These are phyloP conservation scores for Gelatoporia subvermispora DNA, from an alignment of 768 basidiomycete genomes.

Conservation along the genomic window DNA sequence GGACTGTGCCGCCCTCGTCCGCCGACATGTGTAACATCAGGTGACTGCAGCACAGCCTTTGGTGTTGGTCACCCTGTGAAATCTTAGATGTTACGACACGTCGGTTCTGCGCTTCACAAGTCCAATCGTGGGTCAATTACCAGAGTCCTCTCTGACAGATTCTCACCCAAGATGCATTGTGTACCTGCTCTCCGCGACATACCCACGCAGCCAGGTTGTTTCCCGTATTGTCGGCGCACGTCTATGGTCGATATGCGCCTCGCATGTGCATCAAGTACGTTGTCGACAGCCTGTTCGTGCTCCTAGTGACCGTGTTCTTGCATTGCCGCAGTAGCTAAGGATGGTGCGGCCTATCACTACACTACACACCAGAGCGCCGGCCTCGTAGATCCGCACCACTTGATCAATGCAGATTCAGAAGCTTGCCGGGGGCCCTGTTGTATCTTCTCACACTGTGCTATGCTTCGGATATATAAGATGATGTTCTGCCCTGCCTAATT, in stretches of 20 bases:
- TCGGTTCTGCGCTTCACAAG: not conserved
- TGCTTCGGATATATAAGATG: slow-evolving; percentile 9
- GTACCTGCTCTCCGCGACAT: no score
- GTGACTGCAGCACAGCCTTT: not conserved
- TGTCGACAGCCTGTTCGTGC: no score
- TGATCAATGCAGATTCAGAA: not conserved
- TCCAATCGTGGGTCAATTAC: not conserved
- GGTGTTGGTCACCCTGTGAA: not conserved
- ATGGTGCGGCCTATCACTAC: no score
- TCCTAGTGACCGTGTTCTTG: no score
- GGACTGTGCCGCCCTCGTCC: not conserved
- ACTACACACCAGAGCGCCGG: slow-evolving; percentile 5
- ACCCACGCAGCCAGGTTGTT: no score
- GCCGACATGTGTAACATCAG: not conserved
- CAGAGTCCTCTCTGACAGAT: not conserved
- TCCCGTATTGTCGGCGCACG: no score
- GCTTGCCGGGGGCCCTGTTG: slow-evolving; percentile 4
- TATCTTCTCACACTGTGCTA: slow-evolving; percentile 8
- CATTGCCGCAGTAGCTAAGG: no score
- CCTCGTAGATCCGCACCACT: slow-evolving; percentile 6
- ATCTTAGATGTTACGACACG: not conserved
- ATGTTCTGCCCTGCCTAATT: slow-evolving; percentile 4
- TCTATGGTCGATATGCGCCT: no score
- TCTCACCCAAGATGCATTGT: no score
- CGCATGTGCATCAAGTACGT: no score